These are phyloP conservation scores for Coniochaeta hoffmannii DNA, from an alignment of 2,329 filamentous ascomycete genomes.

Conservation along the genomic window DNA sequence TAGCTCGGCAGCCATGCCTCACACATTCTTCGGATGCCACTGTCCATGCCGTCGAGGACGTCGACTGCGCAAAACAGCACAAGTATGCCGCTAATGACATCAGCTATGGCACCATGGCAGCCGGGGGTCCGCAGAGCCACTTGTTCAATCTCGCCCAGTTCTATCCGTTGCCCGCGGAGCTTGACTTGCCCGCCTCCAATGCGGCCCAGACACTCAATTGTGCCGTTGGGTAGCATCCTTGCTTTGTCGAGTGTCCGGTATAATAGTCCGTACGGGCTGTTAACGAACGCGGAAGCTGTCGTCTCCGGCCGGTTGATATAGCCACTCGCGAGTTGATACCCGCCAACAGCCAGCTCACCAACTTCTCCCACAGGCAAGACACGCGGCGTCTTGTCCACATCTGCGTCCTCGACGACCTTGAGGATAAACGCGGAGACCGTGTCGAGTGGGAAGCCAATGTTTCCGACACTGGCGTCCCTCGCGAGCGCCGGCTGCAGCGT, in stretches of 20 bases:
- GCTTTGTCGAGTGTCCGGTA: constrained; percentile 87
- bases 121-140: constrained; percentile 53
- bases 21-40: constrained; percentile 51
- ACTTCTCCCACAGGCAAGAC: constrained; percentile 58
- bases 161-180: constrained; percentile 73
- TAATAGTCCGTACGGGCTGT: constrained; percentile 58
- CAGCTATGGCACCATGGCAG: constrained; percentile 59
- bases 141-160: constrained; percentile 73
- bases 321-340: constrained; percentile 67
- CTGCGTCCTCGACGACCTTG: constrained; percentile 30
- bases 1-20: constrained; percentile 69
- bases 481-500: constrained; percentile 62
- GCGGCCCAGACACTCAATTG: constrained; percentile 76
- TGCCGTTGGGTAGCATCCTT: constrained; percentile 56
- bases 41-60: constrained; percentile 21
- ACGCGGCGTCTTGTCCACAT: constrained; percentile 26
- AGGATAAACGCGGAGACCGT: constrained; percentile 75
- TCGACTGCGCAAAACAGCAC: constrained; percentile 65
- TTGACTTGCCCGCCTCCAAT: constrained; percentile 79
- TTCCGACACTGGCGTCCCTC: constrained; percentile 48
- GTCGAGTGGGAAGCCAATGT: constrained; percentile 71
- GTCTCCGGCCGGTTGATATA: constrained; percentile 79
- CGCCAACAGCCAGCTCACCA: constrained; percentile 77
- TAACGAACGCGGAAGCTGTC: constrained; percentile 63
- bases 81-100: constrained; percentile 61